Evolutionary conservation across 2,329 filamentous ascomycete genomes (phyloP), one percentile per base, ranked within the genome.

Genomic region (Talaromyces verruculosus): DNA sequence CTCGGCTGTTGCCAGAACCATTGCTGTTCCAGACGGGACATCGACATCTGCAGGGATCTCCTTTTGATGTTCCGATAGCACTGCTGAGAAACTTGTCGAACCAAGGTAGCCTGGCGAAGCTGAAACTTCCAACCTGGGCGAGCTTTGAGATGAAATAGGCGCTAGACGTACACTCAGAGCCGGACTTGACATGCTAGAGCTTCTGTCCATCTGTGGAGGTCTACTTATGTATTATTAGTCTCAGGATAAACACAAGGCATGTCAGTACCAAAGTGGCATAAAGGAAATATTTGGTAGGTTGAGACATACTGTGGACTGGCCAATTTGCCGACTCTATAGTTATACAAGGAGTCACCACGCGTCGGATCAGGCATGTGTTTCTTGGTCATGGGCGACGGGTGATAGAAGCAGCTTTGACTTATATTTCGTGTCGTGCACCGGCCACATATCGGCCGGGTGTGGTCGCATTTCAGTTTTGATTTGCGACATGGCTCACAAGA

Each of bases 401-500:
- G 77, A 61, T 79, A 78, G 55, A 76, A 76, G 59, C 77, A 78
- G 66, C 71, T 69, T 19, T 73, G 69, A 7, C 62, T 67, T 53
- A 76, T 74, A 33, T 73, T 71, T 59, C 75, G 76, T 17, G 65
- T 47, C 11, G 55, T 45, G 19, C 65, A 67, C 11, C 65, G 65
- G 37, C 62, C 66, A 55, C 66, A 79, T 6, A 77, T 69, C 2
- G 77, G 77, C 49, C 73, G 69, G 6, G 70, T 71, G 65, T 78
- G 76, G 57, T 77, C 76, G 66, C 76, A 78, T 63, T 73, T 74
- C 47, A 77, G 69, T 65, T 79, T 78, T 15, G 76, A 74, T 65
- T 76, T 76, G 47, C 77, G 74, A 65, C 77, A 79, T 19, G 77
- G 76, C 65, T 79, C 75, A 61, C 77, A 79, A 10, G 76, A 78